phyloP scores from a whole-genome alignment of 306 rosid species.

The Cucumis melo region DNA sequence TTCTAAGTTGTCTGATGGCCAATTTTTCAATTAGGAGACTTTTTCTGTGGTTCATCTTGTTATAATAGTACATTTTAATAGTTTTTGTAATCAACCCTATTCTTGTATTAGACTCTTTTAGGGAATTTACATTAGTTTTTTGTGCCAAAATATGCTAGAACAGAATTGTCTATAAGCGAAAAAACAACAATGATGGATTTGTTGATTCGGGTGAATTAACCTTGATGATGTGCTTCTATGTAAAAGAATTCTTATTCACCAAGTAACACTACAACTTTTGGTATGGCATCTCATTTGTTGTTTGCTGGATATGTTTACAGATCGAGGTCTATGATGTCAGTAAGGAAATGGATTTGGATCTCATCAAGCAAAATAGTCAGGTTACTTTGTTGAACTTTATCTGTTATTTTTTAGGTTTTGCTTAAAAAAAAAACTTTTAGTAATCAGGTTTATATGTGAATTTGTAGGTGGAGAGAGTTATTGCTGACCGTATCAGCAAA shows the following conservation, averaged over 20 bases:
- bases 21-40: neutral
- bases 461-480: constrained; percentile 81
- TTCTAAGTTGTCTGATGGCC: neutral
- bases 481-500: constrained; percentile 73
- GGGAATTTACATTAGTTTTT: neutral
- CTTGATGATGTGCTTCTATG: neutral
- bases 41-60: neutral
- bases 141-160: neutral
- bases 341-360: constrained; percentile 99
- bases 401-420: neutral
- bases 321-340: constrained; percentile 97
- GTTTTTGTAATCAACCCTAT: neutral
- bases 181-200: neutral
- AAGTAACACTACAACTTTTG: neutral
- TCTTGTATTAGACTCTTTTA: neutral
- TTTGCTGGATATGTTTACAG: constrained; percentile 18
- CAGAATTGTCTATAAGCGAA: neutral
- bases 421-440: neutral
- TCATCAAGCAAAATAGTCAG: constrained; percentile 97
- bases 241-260: neutral
- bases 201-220: neutral
- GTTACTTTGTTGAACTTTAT: constrained; percentile 26
- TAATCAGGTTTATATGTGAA: constrained; percentile 12
- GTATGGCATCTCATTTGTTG: neutral
- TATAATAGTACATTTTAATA: neutral